phyloP scores from a whole-genome alignment of 2,329 filamentous ascomycete species.

The Huntiella decipiens region DNA sequence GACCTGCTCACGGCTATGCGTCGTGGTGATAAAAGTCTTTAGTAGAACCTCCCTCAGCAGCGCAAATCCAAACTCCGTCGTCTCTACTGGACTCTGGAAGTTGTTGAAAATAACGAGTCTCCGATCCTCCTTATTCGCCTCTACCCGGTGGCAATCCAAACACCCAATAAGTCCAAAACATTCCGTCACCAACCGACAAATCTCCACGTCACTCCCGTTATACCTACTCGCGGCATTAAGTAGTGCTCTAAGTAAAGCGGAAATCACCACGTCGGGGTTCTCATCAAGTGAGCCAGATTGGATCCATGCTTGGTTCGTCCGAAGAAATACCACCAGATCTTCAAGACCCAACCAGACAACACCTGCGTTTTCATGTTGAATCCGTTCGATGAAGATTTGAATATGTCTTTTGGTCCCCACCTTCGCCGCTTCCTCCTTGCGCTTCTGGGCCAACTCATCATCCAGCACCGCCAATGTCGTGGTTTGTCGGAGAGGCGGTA shows the following conservation, averaged over 20 bases:
- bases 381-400: constrained; percentile 47
- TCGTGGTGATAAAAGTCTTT: constrained; percentile 77
- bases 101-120: constrained; percentile 80
- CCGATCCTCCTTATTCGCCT: constrained; percentile 56
- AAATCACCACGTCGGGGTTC: constrained; percentile 58
- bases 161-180: constrained; percentile 82
- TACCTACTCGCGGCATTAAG: constrained; percentile 76
- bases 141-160: constrained; percentile 75
- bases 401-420: constrained; percentile 16
- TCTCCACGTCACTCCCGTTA: constrained; percentile 44
- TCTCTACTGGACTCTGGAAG: constrained; percentile 60
- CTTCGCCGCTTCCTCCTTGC: constrained; percentile 30
- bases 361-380: constrained; percentile 65
- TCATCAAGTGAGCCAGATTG: constrained; percentile 67
- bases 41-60: constrained; percentile 76
- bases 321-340: constrained; percentile 59
- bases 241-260: constrained; percentile 53
- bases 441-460: constrained; percentile 27
- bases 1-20: constrained; percentile 71
- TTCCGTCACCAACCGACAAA: constrained; percentile 56
- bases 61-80: constrained; percentile 68
- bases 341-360: constrained; percentile 66
- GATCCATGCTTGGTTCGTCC: constrained; percentile 54
- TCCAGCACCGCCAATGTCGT: constrained; percentile 51
- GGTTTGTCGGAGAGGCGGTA: constrained; percentile 62